Base-by-base conservation (phyloP, 306 rosid species). In the Styphnolobium japonicum region DNA sequence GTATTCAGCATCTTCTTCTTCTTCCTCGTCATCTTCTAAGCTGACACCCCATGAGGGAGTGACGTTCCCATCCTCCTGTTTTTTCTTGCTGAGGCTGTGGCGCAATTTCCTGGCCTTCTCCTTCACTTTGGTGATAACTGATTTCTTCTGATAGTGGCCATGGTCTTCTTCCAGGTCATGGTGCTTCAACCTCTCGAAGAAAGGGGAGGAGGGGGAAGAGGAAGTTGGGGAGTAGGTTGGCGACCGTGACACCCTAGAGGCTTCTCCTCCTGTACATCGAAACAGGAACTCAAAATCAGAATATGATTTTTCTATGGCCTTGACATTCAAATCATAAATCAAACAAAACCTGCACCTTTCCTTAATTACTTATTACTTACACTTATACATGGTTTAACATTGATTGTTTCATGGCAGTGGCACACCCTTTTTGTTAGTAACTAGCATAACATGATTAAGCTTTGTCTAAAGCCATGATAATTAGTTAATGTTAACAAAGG, bases 101-200 rank as follows among this genome's bases (percentile, higher is more conserved):
- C 89, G 84, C 34, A 91, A 72, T 83, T 85, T 95, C 86, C 53
- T 88, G 36, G 97, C 97, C 68, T 80, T 93, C 67, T 92, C 98
- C 81, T 85, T 95, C 71, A 95, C 94, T 86, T 90, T 95, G 62
- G 89, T 9, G 67, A 95, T 88, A 68, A 95, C 94, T 5, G 98
- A 95, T 86, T 95, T 95, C 89, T 86, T 93, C 33, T 78, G 94
- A 75, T 82, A 88, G 78, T 78, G 87, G 10, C 66, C 72, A 0
- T 76, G 88, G 74, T 92, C 92, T n/a, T 92, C 97, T 65, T 92
- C 92, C 0, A 6, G 71, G 75, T 86, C 93, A 23, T 76, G 92
- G 10, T 81, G 74, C 76, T 49, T 86, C 74, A 27, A 0, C 74
- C 52, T 88, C 63, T 67, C 86, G 1, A 61, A 27, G 56, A 67